Evolutionary conservation across 805 yeast species (phyloP).

Genomic region (Starmerella ratchasimensis): DNA sequence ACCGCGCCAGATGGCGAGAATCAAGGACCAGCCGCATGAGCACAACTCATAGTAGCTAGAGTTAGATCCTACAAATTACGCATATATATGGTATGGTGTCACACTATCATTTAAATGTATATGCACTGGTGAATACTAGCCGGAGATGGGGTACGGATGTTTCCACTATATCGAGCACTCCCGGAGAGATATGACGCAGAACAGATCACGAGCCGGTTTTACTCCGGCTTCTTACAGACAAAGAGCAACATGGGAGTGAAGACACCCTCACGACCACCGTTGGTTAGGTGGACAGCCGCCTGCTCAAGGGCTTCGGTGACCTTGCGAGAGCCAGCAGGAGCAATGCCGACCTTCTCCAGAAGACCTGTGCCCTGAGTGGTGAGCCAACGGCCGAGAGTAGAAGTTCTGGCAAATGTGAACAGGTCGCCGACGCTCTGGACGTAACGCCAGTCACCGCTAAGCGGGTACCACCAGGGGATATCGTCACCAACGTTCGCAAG

Average conservation of each 20-base stretch:
- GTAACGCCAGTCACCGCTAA: constrained; percentile 85
- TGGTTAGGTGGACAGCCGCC: constrained; percentile 89
- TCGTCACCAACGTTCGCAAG: constrained; percentile 70
- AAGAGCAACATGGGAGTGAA: constrained; percentile 98
- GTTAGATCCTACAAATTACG: too few relatives aligned
- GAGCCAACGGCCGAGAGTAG: constrained; percentile 67
- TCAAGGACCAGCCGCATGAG: too few relatives aligned
- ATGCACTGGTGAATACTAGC: too few relatives aligned
- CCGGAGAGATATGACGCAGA: too few relatives aligned
- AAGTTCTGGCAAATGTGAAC: constrained; percentile 77
- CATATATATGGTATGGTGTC: too few relatives aligned
- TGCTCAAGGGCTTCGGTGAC: constrained; percentile 90
- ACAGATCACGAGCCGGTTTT: not conserved
- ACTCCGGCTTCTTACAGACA: constrained; percentile 66
- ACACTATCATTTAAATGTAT: too few relatives aligned
- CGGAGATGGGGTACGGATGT: too few relatives aligned
- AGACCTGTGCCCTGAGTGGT: constrained; percentile 69
- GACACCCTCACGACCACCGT: constrained; percentile 77
- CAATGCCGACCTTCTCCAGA: constrained; percentile 75
- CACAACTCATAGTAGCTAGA: too few relatives aligned
- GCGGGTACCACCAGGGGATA: constrained; percentile 96
- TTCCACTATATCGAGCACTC: too few relatives aligned
- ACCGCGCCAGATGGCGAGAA: too few relatives aligned
- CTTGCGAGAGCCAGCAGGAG: constrained; percentile 83
- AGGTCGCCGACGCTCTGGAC: constrained; percentile 67